Conservation (phyloP, 2,329 filamentous ascomycete species). For the Penicillium sp. region DNA sequence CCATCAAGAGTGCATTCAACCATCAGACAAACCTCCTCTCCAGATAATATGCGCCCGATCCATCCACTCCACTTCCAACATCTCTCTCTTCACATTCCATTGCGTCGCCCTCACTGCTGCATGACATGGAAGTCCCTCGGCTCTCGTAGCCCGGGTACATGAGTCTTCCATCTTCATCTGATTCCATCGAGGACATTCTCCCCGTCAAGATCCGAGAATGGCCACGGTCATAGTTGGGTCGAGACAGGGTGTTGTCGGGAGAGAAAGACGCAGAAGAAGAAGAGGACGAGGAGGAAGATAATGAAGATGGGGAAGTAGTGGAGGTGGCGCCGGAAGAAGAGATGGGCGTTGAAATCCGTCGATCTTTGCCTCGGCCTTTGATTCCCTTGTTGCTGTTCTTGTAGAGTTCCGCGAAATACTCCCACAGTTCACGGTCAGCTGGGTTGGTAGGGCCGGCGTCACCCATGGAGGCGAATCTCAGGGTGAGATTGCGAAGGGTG, state of each 20-base stretch:
- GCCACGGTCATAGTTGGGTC: not conserved
- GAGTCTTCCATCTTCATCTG: constrained; percentile 21
- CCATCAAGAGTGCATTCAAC: too few species aligned
- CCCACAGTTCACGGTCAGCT: constrained; percentile 70
- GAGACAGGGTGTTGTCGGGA: not conserved
- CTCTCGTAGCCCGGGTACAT: constrained; percentile 12
- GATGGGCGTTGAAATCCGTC: constrained; percentile 38
- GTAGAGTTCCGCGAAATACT: constrained; percentile 82
- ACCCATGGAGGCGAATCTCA: constrained; percentile 60
- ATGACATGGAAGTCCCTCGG: constrained; percentile 20
- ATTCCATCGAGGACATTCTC: constrained; percentile 17
- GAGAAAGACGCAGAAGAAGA: too few species aligned
- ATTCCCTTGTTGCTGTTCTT: constrained; percentile 99
- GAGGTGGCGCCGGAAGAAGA: not conserved
- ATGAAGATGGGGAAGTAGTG: too few species aligned
- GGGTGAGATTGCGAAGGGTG: constrained; percentile 64
- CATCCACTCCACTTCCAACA: too few species aligned
- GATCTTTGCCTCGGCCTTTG: constrained; percentile 86
- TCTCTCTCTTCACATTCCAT: constrained; percentile 14
- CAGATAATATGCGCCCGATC: constrained; percentile 11
- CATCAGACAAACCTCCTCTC: constrained; percentile 17
- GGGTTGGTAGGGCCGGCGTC: constrained; percentile 59
- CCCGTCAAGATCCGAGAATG: not conserved
- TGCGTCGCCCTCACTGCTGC: constrained; percentile 31
- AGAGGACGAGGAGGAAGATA: too few species aligned